A percentile compares a stretch with the other conserved stretches of the same genome.
Conservation (phyloP, 352 stramenopile genomes). For the Pythium coloratum region DNA sequence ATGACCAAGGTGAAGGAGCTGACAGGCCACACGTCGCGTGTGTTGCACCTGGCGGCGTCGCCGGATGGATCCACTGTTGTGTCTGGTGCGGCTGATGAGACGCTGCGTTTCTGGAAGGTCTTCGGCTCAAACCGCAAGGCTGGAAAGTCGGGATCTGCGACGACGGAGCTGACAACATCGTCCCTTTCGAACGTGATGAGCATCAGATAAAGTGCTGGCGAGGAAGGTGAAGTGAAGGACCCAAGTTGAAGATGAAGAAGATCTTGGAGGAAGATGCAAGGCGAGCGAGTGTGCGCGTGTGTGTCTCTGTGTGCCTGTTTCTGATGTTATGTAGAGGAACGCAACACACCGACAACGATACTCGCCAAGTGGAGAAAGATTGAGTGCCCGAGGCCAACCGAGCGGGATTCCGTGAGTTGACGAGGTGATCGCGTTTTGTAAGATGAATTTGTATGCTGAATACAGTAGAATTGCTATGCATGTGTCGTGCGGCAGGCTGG, state of each 20-base stretch:
- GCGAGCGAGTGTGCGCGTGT: background rate
- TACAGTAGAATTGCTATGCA: conserved; percentile 21
- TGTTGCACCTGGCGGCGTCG: conserved; percentile 96
- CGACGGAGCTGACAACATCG: conserved; percentile 57
- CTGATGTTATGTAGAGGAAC: background rate
- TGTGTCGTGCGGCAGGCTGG: background rate
- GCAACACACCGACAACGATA: background rate
- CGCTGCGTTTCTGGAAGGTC: conserved; percentile 99
- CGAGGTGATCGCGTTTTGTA: conserved; percentile 18
- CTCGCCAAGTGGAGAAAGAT: background rate
- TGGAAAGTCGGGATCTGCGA: conserved; percentile 55
- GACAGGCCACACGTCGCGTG: conserved; percentile 95
- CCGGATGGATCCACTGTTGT: conserved; percentile 97
- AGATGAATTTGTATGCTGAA: conserved; percentile 29
- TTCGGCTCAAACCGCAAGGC: conserved; percentile 91
- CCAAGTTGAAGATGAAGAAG: conserved; percentile 3
- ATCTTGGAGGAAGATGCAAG: background rate
- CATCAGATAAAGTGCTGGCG: conserved; percentile 57
- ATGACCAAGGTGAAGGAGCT: conserved; percentile 98
- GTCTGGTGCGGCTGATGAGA: conserved; percentile 98
- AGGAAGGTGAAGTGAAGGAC: background rate
- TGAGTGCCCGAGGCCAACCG: background rate
- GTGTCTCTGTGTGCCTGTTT: background rate
- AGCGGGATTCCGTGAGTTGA: background rate
- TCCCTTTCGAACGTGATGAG: conserved; percentile 81